Evolutionary conservation across 495 filamentous ascomycete species (phyloP), one percentile per base, ranked within the genome.

Genomic region (Glarea lozoyensis): DNA sequence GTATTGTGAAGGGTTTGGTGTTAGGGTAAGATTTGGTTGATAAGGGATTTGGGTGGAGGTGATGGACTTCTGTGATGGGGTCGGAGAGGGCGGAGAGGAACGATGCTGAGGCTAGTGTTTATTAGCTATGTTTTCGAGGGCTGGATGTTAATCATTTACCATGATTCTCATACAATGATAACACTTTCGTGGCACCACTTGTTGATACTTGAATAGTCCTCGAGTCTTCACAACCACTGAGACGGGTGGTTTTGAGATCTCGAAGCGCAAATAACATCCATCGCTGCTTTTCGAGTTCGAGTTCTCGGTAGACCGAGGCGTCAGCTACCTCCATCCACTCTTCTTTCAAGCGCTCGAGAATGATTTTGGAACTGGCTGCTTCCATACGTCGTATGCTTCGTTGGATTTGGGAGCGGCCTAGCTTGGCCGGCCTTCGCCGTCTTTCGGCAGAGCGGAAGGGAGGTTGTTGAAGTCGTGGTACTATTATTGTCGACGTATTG

Each of bases 301-400:
- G 24, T 34, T 54, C 48, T 31, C 40, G 29, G 33, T 54, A 50
- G 3, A 54, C 34, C n/a, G 40, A 40, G 4, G 61, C 61, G 36
- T 70, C 66, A 2, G 57, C 42, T 10, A 62, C 47, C 18, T 56
- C 52, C 1, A 59, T 57, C 60, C 62, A 67, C 30, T 58, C 57
- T 37, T 69, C 63, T n/a, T 56, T 64, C 20, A 73, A 56, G n/a
- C 66, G 58, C 40, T 57, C 56, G 2, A 71, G 58, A 36, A 67
- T 60, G 17, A 65, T 60, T 34, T 67, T 55, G 2, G 62, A 50
- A 37, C 56, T 65, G 7, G 67, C 65, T 3, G 61, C 57, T 0
- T 59, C 61, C 67, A 73, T 69, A 39, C 60, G 56, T 33, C 54
- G 49, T 32, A 70, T 57, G 37, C 67, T 61, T 9, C 56, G 55